phyloP scores from a whole-genome alignment of 768 basidiomycete genomes.

The Mycena indigotica region DNA sequence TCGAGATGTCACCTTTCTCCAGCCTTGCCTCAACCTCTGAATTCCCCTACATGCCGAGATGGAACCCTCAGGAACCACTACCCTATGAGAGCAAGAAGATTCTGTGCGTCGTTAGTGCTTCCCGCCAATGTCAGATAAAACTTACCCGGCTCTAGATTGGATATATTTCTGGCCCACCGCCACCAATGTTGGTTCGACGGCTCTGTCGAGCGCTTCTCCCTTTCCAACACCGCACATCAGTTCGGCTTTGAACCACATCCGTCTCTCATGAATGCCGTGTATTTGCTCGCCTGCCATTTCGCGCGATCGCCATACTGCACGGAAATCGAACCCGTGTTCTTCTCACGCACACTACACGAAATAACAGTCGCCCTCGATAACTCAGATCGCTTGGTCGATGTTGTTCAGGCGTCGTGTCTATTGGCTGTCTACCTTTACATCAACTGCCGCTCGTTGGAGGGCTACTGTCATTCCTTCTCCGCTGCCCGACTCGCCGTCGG shows the following conservation, averaged over 20 bases:
- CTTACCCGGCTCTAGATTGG: slow-evolving; percentile 39
- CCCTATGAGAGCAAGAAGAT: slow-evolving; percentile 38
- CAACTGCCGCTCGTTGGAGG: slow-evolving; percentile 58
- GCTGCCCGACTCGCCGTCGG: slow-evolving; percentile 64
- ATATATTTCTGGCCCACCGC: slow-evolving; percentile 56
- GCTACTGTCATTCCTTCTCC: slow-evolving; percentile 60
- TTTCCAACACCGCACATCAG: slow-evolving; percentile 32
- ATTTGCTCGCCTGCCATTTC: slow-evolving; percentile 61
- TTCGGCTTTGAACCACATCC: slow-evolving; percentile 48
- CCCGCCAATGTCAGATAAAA: neutral
- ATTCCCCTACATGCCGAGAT: slow-evolving; percentile 27
- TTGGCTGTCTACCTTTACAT: slow-evolving; percentile 63
- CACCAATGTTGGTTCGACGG: slow-evolving; percentile 63
- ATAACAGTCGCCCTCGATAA: slow-evolving; percentile 56
- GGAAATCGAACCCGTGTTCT: slow-evolving; percentile 50
- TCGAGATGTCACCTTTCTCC: slow-evolving; percentile 25
- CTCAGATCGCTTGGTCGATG: slow-evolving; percentile 57
- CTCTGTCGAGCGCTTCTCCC: slow-evolving; percentile 46
- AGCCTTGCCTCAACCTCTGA: slow-evolving; percentile 16
- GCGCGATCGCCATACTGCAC: slow-evolving; percentile 42
- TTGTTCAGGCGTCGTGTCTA: slow-evolving; percentile 62
- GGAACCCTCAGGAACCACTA: slow-evolving; percentile 31
- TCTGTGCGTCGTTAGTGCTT: slow-evolving; percentile 34
- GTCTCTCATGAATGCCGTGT: slow-evolving; percentile 62
- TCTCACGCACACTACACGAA: slow-evolving; percentile 50